These are phyloP conservation scores for Aureobasidium sp. DNA, from an alignment of 2,329 filamentous ascomycete species.

Conservation along the genomic window DNA sequence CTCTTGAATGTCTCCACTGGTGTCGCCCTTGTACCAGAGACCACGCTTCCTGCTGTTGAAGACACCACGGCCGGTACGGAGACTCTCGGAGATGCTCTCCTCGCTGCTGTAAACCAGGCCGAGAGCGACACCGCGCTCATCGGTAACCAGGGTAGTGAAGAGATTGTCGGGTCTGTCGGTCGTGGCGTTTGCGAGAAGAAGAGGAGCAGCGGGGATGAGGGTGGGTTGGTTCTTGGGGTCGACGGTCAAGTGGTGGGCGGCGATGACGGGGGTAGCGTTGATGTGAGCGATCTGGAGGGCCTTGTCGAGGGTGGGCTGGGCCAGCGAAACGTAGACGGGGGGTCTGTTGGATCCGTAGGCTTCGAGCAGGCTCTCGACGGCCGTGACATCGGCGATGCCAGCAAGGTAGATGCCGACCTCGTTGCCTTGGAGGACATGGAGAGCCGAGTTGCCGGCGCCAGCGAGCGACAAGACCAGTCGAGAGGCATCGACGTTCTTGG, in stretches of 20 bases:
- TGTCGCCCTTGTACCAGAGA: constrained; percentile 93
- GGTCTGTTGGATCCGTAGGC: constrained; percentile 44
- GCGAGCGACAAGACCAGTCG: constrained; percentile 52
- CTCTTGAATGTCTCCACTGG: constrained; percentile 88
- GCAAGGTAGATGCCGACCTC: constrained; percentile 40
- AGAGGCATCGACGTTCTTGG: constrained; percentile 47
- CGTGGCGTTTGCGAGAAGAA: constrained; percentile 68
- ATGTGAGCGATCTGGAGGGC: constrained; percentile 38
- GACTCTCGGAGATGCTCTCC: constrained; percentile 79
- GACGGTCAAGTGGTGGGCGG: constrained; percentile 62
- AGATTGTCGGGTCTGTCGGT: constrained; percentile 79
- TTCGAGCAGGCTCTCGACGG: constrained; percentile 42
- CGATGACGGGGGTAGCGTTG: constrained; percentile 61
- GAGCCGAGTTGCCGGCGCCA: constrained; percentile 35
- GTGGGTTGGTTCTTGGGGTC: constrained; percentile 52
- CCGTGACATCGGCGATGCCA: constrained; percentile 32
- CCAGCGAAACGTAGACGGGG: constrained; percentile 46
- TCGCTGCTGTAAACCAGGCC: constrained; percentile 92
- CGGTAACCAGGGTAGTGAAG: constrained; percentile 82
- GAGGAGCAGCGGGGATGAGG: constrained; percentile 58
- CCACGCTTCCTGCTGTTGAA: constrained; percentile 96
- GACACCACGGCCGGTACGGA: constrained; percentile 74
- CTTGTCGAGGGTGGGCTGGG: constrained; percentile 33
- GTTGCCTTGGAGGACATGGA: constrained; percentile 36
- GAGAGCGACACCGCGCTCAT: constrained; percentile 75